Evolutionary conservation across 2,329 filamentous ascomycete genomes (phyloP), one percentile per base, ranked within the genome.

Genomic region (Sphaerulina musiva): DNA sequence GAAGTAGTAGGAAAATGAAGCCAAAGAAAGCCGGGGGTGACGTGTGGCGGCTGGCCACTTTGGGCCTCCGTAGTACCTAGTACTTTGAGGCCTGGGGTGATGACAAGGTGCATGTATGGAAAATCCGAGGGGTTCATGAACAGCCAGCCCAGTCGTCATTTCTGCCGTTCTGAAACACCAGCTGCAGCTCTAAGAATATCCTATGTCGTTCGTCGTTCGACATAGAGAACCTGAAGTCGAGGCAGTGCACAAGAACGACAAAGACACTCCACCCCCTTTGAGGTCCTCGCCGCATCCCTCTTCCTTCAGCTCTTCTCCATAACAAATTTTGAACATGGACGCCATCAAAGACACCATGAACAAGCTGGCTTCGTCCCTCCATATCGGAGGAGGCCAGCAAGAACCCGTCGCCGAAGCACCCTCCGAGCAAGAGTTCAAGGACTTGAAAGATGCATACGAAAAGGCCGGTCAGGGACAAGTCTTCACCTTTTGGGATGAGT

Each of bases 401-500:
- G 67, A 62, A 41, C 65, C 65, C 42, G 66, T 74, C 29, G 71
- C 72, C 43, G 68, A 72, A 42, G 76, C 80, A 63, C 84, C 88
- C 55, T 80, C 81, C 38, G 71, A 81, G 54, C 81, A 87, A 59
- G 80, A 88, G 68, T 74, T 90, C 65, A 77, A 82, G 53, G 73
- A 81, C 63, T 80, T 95, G 40, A 82, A 81, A 71, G 75, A 84
- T 60, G 86, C 85, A 70, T 95, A 91, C 74, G 76, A 80, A 58
- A 79, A 84, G 62, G 87, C 86, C 46, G 81, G 80, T 32, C 89
- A 95, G 73, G 86, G 81, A 54, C 89, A 95, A 62, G 87, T 95
- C 60, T 89, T 95, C 68, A 79, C 85, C 54, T 97, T 91, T 74
- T 95, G 87, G 77, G 89, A 96, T 68, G 80, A 84, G 59, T 84